Evolutionary conservation across 2,329 filamentous ascomycete genomes (phyloP).

Genomic region (Arthrinium phaeospermum): DNA sequence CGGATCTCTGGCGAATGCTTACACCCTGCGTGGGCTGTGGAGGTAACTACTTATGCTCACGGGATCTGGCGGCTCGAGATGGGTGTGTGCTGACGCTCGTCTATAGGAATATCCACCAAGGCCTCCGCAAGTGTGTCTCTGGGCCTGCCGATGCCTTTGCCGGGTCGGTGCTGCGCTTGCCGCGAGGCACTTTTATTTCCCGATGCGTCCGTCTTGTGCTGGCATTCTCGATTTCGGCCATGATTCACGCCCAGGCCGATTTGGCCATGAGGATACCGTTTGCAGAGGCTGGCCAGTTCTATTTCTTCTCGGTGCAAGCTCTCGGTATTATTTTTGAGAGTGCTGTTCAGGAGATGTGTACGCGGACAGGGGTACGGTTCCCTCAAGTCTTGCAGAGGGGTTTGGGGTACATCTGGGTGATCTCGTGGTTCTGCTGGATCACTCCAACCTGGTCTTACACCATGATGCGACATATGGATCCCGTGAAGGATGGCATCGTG

Average conservation of each 20-base stretch:
- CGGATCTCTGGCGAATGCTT: neutral
- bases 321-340: neutral
- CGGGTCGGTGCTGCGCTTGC: neutral
- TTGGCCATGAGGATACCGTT: neutral
- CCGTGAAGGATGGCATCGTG: neutral
- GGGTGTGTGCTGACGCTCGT: neutral
- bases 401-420: constrained; percentile 10
- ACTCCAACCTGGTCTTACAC: constrained; percentile 14
- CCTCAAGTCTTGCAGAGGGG: neutral
- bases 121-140: constrained; percentile 13
- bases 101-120: constrained; percentile 20
- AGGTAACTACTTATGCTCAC: neutral
- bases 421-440: constrained; percentile 15
- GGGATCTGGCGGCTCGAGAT: neutral
- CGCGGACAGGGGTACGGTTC: neutral
- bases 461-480: neutral
- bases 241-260: constrained; percentile 1
- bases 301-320: constrained; percentile 10
- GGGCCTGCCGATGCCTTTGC: constrained; percentile 14
- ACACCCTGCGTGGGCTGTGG: constrained; percentile 16
- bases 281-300: neutral
- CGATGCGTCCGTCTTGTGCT: neutral
- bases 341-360: neutral
- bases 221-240: neutral
- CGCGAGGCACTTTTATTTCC: constrained; percentile 1